Evolutionary conservation across 768 basidiomycete species (phyloP), one percentile per base, ranked within the genome.

Genomic region (Pleurotus giganteus): DNA sequence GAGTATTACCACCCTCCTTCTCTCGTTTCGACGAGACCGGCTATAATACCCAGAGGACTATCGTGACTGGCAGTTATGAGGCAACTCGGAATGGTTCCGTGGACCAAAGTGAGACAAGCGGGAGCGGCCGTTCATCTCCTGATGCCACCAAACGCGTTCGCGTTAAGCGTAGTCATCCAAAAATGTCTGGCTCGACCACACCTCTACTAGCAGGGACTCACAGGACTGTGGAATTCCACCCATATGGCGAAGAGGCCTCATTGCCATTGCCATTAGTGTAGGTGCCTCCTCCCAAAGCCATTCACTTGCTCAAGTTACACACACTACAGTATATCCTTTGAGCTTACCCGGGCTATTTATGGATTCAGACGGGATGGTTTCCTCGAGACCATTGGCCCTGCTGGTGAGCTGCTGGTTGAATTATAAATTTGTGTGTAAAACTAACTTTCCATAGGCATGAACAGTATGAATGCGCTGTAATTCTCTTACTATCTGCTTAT

Each of bases 321-420:
- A 4, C 19, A 29, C 13, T 57, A 9, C 62, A 91, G 90, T 24
- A 87, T 96, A 58, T 88, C 88, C 2, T 89, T 94, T 69, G 91
- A 95, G 66, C 75, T 97, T 31, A 77, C 81, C 17, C 73, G 83
- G 42, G 68, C 77, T 26, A 67, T 95, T 41, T 94, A 91, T 68
- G 71, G 71, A 50, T 94, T 90, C 69, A 84, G 86, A 64, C 76
- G 87, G 32, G 86, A 90, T 60, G 93, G 92, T 1, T 86, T 86
- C 54, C 69, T 98, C 47, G 95, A 97, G 68, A 86, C 87, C 15
- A 86, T 95, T 57, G 95, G 95, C 29, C 93, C 93, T 11, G 93
- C 94, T 26, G 86, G 91, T 83, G 65, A 66, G 72, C 63, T 11
- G 32, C 37, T 46, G 4, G 46, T 21, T 28, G 50, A 27, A 34